Evolutionary conservation across 108 stramenopile genomes (phyloP).

Genomic region (Mediolabrus comicus): DNA sequence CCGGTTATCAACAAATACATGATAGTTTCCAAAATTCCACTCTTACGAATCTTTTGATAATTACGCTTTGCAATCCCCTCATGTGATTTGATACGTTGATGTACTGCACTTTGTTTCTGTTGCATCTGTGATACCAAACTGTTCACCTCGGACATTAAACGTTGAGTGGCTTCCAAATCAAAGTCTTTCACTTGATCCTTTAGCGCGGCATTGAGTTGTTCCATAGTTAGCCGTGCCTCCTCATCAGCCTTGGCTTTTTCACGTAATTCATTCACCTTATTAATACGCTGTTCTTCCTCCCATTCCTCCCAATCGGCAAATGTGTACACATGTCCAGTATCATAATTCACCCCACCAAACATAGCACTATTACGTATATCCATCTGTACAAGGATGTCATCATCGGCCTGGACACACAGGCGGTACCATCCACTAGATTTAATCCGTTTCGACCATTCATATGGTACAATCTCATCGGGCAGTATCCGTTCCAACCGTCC

Average conservation of each 20-base stretch:
- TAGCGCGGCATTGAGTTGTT: constrained; percentile 17
- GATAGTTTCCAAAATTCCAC: constrained; percentile 70
- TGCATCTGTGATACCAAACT: constrained; percentile 16
- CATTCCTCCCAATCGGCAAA: constrained; percentile 52
- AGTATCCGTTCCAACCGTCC: not conserved
- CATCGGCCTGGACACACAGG: constrained; percentile 53
- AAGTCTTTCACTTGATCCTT: constrained; percentile 56
- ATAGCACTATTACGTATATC: constrained; percentile 66
- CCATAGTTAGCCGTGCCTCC: constrained; percentile 13
- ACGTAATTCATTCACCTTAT: constrained; percentile 50
- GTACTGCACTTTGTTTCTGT: constrained; percentile 13
- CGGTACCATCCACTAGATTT: constrained; percentile 70
- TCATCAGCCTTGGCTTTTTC: constrained; percentile 17
- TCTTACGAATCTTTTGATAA: constrained; percentile 73
- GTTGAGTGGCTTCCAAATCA: constrained; percentile 25
- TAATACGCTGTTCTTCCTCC: constrained; percentile 52
- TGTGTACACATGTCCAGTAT: constrained; percentile 63
- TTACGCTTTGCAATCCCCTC: constrained; percentile 63
- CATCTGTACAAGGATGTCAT: constrained; percentile 57
- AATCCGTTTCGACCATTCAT: constrained; percentile 24
- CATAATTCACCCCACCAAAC: constrained; percentile 55
- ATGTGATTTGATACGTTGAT: constrained; percentile 59
- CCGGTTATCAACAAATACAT: constrained; percentile 75
- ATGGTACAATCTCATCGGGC: constrained; percentile 13
- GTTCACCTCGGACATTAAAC: constrained; percentile 18